Percentiles rank a stretch among this genome's conserved stretches.
Evolutionary conservation across 2,329 filamentous ascomycete species (phyloP).

Genomic region (Sarocladium strictum): DNA sequence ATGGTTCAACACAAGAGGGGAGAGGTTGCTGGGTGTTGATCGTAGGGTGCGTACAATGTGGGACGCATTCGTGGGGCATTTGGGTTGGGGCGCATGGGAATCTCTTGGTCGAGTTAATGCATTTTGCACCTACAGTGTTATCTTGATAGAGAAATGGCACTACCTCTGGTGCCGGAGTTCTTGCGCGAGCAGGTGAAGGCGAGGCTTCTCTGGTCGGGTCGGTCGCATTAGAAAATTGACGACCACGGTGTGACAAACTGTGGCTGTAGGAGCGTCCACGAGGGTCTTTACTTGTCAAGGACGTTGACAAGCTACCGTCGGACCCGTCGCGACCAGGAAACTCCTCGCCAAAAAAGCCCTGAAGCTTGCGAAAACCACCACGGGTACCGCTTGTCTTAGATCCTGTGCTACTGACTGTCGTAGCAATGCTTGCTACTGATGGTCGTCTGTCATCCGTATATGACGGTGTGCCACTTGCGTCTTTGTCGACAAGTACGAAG

Average conservation of each 20-base stretch:
- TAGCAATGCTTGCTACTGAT: slow-evolving; percentile 75
- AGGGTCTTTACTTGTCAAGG: slow-evolving; percentile 47
- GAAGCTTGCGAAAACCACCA: slow-evolving; percentile 73
- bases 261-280: slow-evolving; percentile 59
- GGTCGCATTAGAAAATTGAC: slow-evolving; percentile 74
- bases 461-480: slow-evolving; percentile 25
- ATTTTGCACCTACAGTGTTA: slow-evolving; percentile 36
- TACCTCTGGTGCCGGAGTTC: slow-evolving; percentile 80
- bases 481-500: slow-evolving; percentile 8
- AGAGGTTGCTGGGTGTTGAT: neutral
- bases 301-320: slow-evolving; percentile 56
- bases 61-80: slow-evolving; percentile 7
- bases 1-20: slow-evolving; percentile 11
- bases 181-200: slow-evolving; percentile 68
- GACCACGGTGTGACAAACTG: slow-evolving; percentile 55
- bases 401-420: slow-evolving; percentile 76
- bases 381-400: slow-evolving; percentile 68
- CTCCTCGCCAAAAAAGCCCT: slow-evolving; percentile 91
- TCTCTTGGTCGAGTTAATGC: slow-evolving; percentile 1
- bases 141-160: slow-evolving; percentile 98
- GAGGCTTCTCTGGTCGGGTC: slow-evolving; percentile 70
- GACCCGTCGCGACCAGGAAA: slow-evolving; percentile 69
- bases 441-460: slow-evolving; percentile 72
- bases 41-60: slow-evolving; percentile 2
- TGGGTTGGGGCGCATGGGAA: neutral